Conservation (phyloP, 1,284 basidiomycete genomes). For the Cystobasidium pallidum region DNA sequence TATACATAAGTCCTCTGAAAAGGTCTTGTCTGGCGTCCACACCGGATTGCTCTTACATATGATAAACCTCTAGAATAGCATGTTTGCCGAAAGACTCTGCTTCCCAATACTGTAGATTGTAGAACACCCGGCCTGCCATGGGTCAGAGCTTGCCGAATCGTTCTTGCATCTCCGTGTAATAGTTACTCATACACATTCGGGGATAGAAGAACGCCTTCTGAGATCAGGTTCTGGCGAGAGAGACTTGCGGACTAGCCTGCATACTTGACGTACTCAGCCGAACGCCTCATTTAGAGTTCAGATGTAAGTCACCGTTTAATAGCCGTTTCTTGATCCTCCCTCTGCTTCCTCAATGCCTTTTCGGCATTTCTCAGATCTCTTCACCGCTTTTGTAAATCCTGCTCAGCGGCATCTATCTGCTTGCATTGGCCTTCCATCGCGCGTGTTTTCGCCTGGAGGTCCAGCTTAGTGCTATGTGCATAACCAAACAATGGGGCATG, state of each 20-base stretch:
- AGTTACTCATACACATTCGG: not conserved
- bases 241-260: not conserved
- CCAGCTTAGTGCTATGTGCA: conserved; percentile 7
- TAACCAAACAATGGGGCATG: conserved; percentile 10
- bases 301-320: conserved; percentile 8
- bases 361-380: conserved; percentile 7
- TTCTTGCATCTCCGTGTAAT: conserved; percentile 16
- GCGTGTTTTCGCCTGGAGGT: conserved; percentile 3
- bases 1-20: conserved; percentile 9
- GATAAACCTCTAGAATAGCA: conserved; percentile 13
- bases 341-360: conserved; percentile 11
- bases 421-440: not conserved
- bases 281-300: conserved; percentile 8
- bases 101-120: conserved; percentile 8
- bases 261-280: conserved; percentile 11
- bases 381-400: conserved; percentile 1
- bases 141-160: conserved; percentile 4
- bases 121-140: conserved; percentile 8
- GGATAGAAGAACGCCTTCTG: conserved; percentile 1
- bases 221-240: conserved; percentile 13
- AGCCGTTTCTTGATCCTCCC: conserved; percentile 10
- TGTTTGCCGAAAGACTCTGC: conserved; percentile 16
- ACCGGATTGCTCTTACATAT: conserved; percentile 21
- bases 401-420: conserved; percentile 12
- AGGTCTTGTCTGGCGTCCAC: conserved; percentile 19